Conservation (phyloP, 805 yeast genomes). For the Wickerhamiella siamensis region DNA sequence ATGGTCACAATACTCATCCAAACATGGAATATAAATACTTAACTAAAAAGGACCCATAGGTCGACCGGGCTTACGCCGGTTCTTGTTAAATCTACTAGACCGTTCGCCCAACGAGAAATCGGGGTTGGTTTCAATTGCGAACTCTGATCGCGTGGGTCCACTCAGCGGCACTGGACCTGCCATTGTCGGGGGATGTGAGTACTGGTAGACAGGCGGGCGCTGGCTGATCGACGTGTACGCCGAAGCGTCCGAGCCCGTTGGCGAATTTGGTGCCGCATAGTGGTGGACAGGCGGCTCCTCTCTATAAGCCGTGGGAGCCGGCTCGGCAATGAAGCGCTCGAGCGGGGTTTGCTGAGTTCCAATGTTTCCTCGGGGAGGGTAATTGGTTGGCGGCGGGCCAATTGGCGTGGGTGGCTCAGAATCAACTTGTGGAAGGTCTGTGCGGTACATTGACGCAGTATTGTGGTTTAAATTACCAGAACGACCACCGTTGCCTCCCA, state of each 20-base stretch:
- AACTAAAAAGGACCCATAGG: neutral
- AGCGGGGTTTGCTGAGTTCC: slow-evolving; percentile 1
- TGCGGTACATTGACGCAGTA: slow-evolving; percentile 7
- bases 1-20: too few relatives aligned
- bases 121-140: slow-evolving; percentile 15
- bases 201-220: slow-evolving; percentile 5
- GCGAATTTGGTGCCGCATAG: slow-evolving; percentile 2
- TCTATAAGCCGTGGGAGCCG: slow-evolving; percentile 2
- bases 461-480: neutral
- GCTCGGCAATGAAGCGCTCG: slow-evolving; percentile 6
- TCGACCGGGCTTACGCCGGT: slow-evolving; percentile 4
- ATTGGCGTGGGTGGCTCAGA: neutral
- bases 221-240: slow-evolving; percentile 14
- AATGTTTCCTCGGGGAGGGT: neutral
- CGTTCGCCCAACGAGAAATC: slow-evolving; percentile 14
- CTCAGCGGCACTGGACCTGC: slow-evolving; percentile 1
- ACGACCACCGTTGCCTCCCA: neutral
- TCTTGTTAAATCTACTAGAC: slow-evolving; percentile 1
- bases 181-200: neutral
- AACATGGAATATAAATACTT: neutral
- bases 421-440: slow-evolving; percentile 5
- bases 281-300: slow-evolving; percentile 6
- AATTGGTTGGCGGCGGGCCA: neutral
- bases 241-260: slow-evolving; percentile 9
- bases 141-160: slow-evolving; percentile 10